These are phyloP conservation scores for Penstemon newberryi DNA, from an alignment of 257 asterid genomes.

Conservation along the genomic window DNA sequence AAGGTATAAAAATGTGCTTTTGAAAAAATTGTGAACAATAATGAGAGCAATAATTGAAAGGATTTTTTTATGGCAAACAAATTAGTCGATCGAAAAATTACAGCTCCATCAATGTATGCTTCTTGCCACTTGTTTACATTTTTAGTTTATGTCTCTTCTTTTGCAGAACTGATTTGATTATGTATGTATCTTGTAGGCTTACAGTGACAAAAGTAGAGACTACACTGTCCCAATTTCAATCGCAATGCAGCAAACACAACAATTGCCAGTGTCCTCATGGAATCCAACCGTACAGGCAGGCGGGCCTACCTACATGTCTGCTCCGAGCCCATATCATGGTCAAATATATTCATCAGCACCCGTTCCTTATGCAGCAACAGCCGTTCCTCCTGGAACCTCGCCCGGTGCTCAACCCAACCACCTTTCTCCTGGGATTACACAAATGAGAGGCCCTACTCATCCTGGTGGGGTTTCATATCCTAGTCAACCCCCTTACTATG, in stretches of 20 bases:
- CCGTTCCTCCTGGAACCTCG: slow-evolving; percentile 34
- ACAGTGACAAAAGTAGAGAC: slow-evolving; percentile 85
- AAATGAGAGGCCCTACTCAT: slow-evolving; percentile 28
- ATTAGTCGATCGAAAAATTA: slow-evolving; percentile 17
- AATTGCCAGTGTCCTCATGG: slow-evolving; percentile 50
- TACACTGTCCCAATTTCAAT: slow-evolving; percentile 58
- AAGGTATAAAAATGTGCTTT: slow-evolving; percentile 67
- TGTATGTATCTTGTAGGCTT: slow-evolving; percentile 45
- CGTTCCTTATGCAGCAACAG: slow-evolving; percentile 36
- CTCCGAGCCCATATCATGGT: slow-evolving; percentile 44
- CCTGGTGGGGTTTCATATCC: slow-evolving; percentile 45
- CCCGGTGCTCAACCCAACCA: slow-evolving; percentile 33
- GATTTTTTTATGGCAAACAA: slow-evolving; percentile 18
- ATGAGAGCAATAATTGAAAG: slow-evolving; percentile 17
- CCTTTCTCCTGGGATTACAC: slow-evolving; percentile 28
- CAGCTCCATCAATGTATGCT: slow-evolving; percentile 33
- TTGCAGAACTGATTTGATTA: slow-evolving; percentile 10
- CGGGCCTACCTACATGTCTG: slow-evolving; percentile 35
- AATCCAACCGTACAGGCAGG: slow-evolving; percentile 40
- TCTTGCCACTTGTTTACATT: slow-evolving; percentile 26
- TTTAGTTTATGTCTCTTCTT: slow-evolving; percentile 20
- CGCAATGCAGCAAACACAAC: slow-evolving; percentile 53
- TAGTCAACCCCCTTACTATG: slow-evolving; percentile 42
- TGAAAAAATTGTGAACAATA: slow-evolving; percentile 30
- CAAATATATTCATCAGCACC: slow-evolving; percentile 45